Evolutionary conservation across 768 basidiomycete species (phyloP), one percentile per base, ranked within the genome.

Genomic region (Sarcomyxa edulis): DNA sequence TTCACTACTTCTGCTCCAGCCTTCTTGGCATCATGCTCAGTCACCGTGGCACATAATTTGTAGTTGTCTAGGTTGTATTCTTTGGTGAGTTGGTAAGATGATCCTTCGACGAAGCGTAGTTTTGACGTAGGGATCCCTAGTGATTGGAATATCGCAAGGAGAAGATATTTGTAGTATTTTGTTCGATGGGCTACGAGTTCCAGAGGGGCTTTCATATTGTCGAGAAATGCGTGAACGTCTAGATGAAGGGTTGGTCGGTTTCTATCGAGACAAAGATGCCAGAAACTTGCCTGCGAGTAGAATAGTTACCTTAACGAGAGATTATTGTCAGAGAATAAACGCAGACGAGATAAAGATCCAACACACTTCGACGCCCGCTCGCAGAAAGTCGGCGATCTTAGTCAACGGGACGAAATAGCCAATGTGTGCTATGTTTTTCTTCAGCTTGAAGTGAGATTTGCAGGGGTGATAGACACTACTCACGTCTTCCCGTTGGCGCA

Each of bases 1-100:
- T 98, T 98, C 49, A 99, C 96, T 40, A 98, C 96, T 58, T 98
- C 96, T 2, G 96, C 94, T 5, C 96, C 96, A 0, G 96, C 96
- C 61, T 96, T 96, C 59, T 95, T 95, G 18, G 95, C 92, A 49
- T 98, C 96, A 60, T 95, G 93, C 50, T 97, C 91, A 2, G 90
- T 80, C 14, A 95, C 92, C 43, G 79, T 83, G n/a, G 94, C 79
- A 51, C 84, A 88, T 34, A 98, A 76, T 50, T 76, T 76, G 78
- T 92, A 98, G 54, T 94, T 88, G 65, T 98, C 96, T 53, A 97
- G 71, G 50, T 83, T 96, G 72, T 95, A 99, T 48, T 95, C 92
- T 26, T 69, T 73, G 0, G 82, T 79, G 42, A 98, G 78, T 56
- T 99, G 94, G 78, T 94, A 94, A 46, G 84, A 83, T 2, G 92